phyloP scores from a whole-genome alignment of 345 rosid genomes.

The Fremontodendron californicum region DNA sequence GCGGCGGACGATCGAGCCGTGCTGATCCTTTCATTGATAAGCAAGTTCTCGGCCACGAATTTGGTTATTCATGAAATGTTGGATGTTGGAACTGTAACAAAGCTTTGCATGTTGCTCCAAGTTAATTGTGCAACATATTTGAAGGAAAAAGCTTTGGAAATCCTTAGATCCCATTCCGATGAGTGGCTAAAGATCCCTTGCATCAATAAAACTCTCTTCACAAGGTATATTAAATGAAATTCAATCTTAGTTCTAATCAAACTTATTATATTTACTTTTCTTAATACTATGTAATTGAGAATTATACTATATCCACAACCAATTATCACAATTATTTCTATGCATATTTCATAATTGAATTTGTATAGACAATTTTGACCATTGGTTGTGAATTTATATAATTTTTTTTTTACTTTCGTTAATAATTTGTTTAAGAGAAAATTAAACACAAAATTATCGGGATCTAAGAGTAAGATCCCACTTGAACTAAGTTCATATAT shows the following conservation, averaged over 20 bases:
- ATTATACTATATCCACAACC: neutral
- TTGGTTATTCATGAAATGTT: constrained; percentile 58
- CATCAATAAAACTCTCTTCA: constrained; percentile 25
- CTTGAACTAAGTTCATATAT: neutral
- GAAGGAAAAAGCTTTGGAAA: constrained; percentile 49
- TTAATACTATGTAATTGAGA: neutral
- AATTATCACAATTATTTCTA: neutral
- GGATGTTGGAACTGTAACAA: constrained; percentile 47
- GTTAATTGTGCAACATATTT: constrained; percentile 35
- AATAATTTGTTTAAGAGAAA: neutral
- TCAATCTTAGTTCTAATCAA: neutral
- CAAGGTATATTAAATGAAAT: constrained; percentile 12
- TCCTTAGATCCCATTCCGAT: constrained; percentile 47
- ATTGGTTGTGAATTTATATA: neutral
- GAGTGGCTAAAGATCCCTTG: constrained; percentile 68
- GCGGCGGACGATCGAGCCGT: constrained; percentile 52
- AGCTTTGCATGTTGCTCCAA: constrained; percentile 53
- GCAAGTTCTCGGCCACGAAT: constrained; percentile 41
- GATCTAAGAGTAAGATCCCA: neutral
- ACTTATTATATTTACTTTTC: neutral
- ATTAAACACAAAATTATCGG: neutral
- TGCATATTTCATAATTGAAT: neutral
- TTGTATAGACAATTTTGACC: neutral
- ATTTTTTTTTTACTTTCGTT: neutral
- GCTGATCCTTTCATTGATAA: constrained; percentile 41